A percentile compares a stretch with the other conserved stretches of the same genome.
These are phyloP conservation scores for Mycena vulgaris DNA, from an alignment of 768 basidiomycete species.

Conservation along the genomic window DNA sequence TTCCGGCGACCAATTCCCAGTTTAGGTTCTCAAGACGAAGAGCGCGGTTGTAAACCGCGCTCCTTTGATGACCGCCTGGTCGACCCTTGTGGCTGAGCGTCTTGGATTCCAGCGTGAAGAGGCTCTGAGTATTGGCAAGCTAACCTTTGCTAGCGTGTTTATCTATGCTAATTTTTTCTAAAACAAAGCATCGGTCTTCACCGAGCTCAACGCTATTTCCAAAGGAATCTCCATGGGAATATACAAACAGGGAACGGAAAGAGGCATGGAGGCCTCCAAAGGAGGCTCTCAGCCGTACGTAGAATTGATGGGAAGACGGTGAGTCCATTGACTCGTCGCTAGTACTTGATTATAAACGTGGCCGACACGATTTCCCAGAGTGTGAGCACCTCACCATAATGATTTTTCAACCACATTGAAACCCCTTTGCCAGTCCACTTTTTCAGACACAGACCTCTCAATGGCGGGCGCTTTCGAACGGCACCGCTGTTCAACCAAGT, in stretches of 20 bases:
- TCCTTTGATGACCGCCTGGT: slow-evolving; percentile 96
- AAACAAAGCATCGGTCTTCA: slow-evolving; percentile 86
- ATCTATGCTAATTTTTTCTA: slow-evolving; percentile 11
- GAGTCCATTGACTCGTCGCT: slow-evolving; percentile 20
- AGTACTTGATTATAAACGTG: not conserved
- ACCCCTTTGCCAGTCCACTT: slow-evolving; percentile 72
- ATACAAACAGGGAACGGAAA: slow-evolving; percentile 69
- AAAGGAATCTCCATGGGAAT: slow-evolving; percentile 91
- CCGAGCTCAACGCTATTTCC: slow-evolving; percentile 90
- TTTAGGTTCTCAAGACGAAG: slow-evolving; percentile 72
- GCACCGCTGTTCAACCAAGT: slow-evolving; percentile 77
- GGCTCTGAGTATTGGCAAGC: slow-evolving; percentile 89
- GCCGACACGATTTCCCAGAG: slow-evolving; percentile 41
- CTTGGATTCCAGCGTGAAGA: slow-evolving; percentile 92
- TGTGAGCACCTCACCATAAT: slow-evolving; percentile 51
- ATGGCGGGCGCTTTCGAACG: slow-evolving; percentile 88
- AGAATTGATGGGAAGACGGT: slow-evolving; percentile 87
- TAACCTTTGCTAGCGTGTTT: not conserved
- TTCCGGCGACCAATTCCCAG: not conserved
- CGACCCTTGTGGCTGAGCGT: slow-evolving; percentile 86
- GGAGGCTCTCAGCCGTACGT: slow-evolving; percentile 85
- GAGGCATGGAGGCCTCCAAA: slow-evolving; percentile 67
- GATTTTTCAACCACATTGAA: slow-evolving; percentile 14
- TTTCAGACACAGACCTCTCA: slow-evolving; percentile 77
- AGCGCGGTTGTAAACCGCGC: slow-evolving; percentile 88